Conservation (phyloP, 2,329 filamentous ascomycete species). For the Elsinoe fawcettii region DNA sequence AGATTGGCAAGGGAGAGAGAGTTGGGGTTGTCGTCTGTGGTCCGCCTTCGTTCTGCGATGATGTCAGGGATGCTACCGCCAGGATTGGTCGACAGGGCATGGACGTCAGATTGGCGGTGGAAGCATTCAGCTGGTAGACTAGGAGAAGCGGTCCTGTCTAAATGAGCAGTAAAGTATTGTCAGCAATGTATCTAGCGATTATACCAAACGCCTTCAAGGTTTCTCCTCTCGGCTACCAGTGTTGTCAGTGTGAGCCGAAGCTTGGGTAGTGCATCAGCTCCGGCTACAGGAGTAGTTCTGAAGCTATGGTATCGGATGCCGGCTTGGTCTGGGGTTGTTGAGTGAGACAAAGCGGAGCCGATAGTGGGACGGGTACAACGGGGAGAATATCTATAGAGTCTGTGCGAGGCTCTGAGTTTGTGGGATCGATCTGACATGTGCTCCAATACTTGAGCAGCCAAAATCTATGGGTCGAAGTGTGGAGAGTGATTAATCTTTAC, state of each 20-base stretch:
- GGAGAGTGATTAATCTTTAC: too few species aligned
- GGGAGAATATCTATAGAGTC: neutral
- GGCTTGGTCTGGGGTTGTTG: slow-evolving; percentile 10
- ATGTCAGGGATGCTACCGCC: neutral
- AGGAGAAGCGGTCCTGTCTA: neutral
- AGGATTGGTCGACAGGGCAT: neutral
- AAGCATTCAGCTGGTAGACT: slow-evolving; percentile 12
- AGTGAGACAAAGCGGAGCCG: slow-evolving; percentile 13
- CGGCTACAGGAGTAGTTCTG: neutral
- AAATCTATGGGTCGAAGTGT: too few species aligned
- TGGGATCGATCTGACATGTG: neutral
- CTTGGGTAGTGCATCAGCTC: neutral
- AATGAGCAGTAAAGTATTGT: neutral
- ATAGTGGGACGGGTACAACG: neutral
- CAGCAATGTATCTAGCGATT: neutral
- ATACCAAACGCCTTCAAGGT: neutral
- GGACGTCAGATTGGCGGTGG: neutral
- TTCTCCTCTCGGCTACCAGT: neutral
- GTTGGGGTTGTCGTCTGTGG: slow-evolving; percentile 8
- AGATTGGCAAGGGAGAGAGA: neutral
- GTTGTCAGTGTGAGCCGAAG: neutral
- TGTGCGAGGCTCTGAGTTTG: neutral
- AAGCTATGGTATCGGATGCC: neutral
- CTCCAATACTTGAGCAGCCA: neutral
- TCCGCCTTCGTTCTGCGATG: slow-evolving; percentile 6